A percentile compares a stretch with the other conserved stretches of the same genome.
These are phyloP conservation scores for Cryphonectria naterciae DNA, from an alignment of 2,329 filamentous ascomycete genomes.

Conservation along the genomic window DNA sequence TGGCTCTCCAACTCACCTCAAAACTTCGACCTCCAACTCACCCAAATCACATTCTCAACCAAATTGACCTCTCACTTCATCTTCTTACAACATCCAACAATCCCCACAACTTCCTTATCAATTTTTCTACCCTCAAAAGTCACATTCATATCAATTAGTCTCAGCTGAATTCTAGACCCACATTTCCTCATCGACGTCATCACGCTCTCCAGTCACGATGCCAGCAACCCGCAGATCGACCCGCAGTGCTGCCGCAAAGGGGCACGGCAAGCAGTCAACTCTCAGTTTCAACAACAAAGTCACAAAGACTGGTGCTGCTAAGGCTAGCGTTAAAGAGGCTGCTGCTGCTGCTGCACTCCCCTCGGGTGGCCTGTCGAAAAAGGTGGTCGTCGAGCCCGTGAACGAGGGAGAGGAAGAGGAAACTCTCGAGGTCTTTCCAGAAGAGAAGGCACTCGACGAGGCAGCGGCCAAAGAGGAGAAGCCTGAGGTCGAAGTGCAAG, in stretches of 20 bases:
- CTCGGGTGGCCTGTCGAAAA: constrained; percentile 27
- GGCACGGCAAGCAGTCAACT: constrained; percentile 55
- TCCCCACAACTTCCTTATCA: neutral
- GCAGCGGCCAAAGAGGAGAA: constrained; percentile 44
- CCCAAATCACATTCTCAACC: neutral
- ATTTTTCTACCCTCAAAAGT: neutral
- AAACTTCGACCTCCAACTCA: neutral
- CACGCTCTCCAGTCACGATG: constrained; percentile 42
- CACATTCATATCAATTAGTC: neutral
- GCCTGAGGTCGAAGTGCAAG: constrained; percentile 58
- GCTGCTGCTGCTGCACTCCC: constrained; percentile 30
- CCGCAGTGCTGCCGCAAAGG: constrained; percentile 42
- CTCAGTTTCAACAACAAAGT: constrained; percentile 62
- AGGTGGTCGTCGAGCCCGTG: constrained; percentile 33
- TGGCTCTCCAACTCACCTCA: neutral
- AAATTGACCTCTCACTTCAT: neutral
- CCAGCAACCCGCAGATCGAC: constrained; percentile 55
- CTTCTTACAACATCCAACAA: neutral
- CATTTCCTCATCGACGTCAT: constrained; percentile 29
- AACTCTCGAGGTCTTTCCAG: constrained; percentile 28
- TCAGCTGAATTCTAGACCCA: neutral
- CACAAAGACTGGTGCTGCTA: constrained; percentile 56
- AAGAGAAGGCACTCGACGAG: constrained; percentile 8
- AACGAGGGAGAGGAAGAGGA: constrained; percentile 35
- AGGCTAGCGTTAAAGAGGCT: constrained; percentile 46